Evolutionary conservation across 1,139 yeast genomes (phyloP).

Genomic region (Nakaseomyces sp.): DNA sequence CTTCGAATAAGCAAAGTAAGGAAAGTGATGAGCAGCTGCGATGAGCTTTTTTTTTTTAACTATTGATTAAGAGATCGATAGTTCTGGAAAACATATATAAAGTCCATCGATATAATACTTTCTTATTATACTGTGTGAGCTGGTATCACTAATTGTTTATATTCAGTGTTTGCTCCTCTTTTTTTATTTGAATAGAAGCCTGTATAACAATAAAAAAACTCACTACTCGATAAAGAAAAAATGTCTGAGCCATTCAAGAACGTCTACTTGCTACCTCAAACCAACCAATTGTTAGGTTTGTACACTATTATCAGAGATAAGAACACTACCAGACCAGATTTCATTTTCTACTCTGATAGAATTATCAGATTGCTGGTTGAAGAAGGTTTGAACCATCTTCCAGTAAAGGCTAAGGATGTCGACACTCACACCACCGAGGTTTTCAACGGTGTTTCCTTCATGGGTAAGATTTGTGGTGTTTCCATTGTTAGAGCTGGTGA

Average conservation of each 20-base stretch:
- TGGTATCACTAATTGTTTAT: no score
- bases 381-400: slow-evolving; percentile 87
- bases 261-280: slow-evolving; percentile 71
- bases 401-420: slow-evolving; percentile 60
- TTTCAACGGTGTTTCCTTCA: slow-evolving; percentile 71
- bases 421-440: slow-evolving; percentile 68
- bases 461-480: slow-evolving; percentile 94
- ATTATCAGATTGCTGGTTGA: slow-evolving; percentile 88
- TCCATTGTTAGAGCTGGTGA: slow-evolving; percentile 97
- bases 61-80: no score
- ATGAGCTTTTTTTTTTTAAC: no score
- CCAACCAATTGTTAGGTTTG: slow-evolving; percentile 79
- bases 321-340: slow-evolving; percentile 75
- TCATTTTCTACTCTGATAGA: slow-evolving; percentile 89
- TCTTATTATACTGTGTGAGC: no score
- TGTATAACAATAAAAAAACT: neutral
- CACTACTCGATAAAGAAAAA: neutral
- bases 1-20: no score
- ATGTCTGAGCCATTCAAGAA: slow-evolving; percentile 36
- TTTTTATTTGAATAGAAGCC: neutral
- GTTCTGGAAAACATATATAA: no score
- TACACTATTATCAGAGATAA: slow-evolving; percentile 84
- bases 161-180: no score
- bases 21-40: no score
- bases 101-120: no score